Conservation (phyloP, 2,329 filamentous ascomycete species). For the Curvularia sp. region DNA sequence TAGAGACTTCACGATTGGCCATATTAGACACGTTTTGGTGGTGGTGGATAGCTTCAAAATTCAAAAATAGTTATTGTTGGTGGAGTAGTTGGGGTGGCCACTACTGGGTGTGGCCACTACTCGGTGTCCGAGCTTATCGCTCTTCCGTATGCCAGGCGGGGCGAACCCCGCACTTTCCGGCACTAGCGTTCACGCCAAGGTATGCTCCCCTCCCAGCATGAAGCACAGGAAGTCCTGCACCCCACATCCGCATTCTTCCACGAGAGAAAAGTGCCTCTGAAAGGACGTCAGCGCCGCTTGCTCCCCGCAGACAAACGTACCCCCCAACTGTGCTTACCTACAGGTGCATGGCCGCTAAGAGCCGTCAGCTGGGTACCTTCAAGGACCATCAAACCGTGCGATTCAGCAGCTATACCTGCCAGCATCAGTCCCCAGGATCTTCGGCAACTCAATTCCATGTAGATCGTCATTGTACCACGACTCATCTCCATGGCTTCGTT, state of each 20-base stretch:
- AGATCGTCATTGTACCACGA: background rate
- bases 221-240: constrained; percentile 35
- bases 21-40: no score
- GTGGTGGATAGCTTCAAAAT: no score
- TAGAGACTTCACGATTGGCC: no score
- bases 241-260: constrained; percentile 44
- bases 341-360: constrained; percentile 14
- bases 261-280: constrained; percentile 16
- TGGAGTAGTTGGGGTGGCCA: no score
- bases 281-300: constrained; percentile 29
- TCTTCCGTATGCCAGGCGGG: constrained; percentile 12
- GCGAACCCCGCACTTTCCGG: constrained; percentile 33
- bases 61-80: no score
- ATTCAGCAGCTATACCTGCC: background rate
- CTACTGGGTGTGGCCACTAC: no score
- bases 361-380: constrained; percentile 17
- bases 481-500: constrained; percentile 3
- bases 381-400: constrained; percentile 21
- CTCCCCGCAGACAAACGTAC: constrained; percentile 25
- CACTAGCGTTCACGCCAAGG: constrained; percentile 35
- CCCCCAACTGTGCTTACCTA: constrained; percentile 22
- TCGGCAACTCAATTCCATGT: background rate
- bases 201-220: constrained; percentile 23
- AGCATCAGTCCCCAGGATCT: background rate
- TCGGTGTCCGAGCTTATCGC: no score